phyloP scores from a whole-genome alignment of 441 rosid species.

The Populus hybrid region DNA sequence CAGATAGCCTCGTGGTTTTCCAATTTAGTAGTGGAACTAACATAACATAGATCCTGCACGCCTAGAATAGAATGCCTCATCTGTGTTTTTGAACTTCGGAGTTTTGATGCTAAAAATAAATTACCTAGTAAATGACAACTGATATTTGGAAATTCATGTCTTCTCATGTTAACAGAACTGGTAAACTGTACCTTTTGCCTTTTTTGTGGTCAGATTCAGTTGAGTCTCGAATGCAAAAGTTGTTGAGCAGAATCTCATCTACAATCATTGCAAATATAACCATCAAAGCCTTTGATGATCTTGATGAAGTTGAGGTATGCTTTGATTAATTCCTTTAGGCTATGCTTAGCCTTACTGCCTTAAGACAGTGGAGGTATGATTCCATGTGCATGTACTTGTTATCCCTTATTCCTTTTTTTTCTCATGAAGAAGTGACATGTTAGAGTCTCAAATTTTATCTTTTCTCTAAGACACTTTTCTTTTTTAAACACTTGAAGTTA shows the following conservation, averaged over 20 bases:
- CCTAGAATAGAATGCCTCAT: neutral
- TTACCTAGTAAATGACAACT: neutral
- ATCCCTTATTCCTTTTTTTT: neutral
- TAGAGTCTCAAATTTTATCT: neutral
- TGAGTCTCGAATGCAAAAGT: constrained; percentile 48
- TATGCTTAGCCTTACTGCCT: neutral
- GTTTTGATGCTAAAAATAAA: neutral
- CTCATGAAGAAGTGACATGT: too few species aligned
- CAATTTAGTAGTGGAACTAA: neutral
- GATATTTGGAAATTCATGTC: neutral
- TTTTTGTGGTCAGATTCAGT: constrained; percentile 53
- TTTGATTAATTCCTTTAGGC: constrained; percentile 8
- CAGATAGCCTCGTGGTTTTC: neutral
- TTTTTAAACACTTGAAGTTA: neutral
- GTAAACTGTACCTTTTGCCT: constrained; percentile 7
- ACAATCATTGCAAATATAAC: constrained; percentile 55
- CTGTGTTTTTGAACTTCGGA: neutral
- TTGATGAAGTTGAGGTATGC: constrained; percentile 75
- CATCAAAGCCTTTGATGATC: constrained; percentile 49
- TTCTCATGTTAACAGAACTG: neutral
- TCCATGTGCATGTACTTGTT: neutral
- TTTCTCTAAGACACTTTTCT: neutral
- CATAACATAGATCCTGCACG: neutral
- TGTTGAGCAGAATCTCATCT: constrained; percentile 55
- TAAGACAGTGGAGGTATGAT: neutral